Evolutionary conservation across 805 yeast species (phyloP).

Genomic region (Wickerhamiella slavikovae): DNA sequence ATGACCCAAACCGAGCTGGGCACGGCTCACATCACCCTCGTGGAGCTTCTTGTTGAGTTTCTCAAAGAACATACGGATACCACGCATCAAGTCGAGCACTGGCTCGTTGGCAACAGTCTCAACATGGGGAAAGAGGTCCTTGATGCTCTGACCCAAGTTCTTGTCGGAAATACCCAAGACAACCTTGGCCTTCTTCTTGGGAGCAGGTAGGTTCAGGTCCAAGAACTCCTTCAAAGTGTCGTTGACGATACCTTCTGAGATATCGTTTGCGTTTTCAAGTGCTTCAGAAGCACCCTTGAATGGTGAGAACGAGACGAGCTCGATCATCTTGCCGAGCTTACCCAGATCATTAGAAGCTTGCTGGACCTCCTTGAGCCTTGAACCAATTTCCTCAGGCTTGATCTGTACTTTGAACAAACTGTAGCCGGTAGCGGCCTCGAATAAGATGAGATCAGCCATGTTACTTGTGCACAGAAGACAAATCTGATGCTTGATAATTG

Average conservation of each 20-base stretch:
- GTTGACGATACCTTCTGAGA: constrained; percentile 89
- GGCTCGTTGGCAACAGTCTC: constrained; percentile 83
- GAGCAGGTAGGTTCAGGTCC: constrained; percentile 79
- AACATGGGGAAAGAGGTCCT: constrained; percentile 71
- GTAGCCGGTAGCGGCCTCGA: constrained; percentile 97
- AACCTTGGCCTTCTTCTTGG: constrained; percentile 43
- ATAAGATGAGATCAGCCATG: constrained; percentile 78
- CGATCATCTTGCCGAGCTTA: constrained; percentile 77
- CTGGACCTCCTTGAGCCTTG: constrained; percentile 86
- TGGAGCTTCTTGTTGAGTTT: constrained; percentile 81
- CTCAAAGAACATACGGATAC: constrained; percentile 75
- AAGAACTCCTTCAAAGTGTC: constrained; percentile 78
- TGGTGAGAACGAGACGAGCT: constrained; percentile 88
- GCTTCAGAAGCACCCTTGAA: constrained; percentile 99
- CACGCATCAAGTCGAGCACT: constrained; percentile 88
- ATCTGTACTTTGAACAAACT: constrained; percentile 85
- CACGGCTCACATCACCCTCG: constrained; percentile 90
- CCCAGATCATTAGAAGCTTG: constrained; percentile 69
- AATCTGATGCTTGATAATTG: too few relatives aligned
- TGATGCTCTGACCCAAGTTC: constrained; percentile 90
- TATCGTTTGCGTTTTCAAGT: constrained; percentile 91
- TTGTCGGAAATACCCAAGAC: constrained; percentile 80
- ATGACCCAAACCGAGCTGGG: constrained; percentile 96
- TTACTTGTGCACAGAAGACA: too few relatives aligned
- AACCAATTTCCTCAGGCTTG: constrained; percentile 87